A percentile compares a stretch with the other conserved stretches of the same genome.
Conservation (phyloP, 2,329 filamentous ascomycete species). For the Mycosphaerella arachidis region DNA sequence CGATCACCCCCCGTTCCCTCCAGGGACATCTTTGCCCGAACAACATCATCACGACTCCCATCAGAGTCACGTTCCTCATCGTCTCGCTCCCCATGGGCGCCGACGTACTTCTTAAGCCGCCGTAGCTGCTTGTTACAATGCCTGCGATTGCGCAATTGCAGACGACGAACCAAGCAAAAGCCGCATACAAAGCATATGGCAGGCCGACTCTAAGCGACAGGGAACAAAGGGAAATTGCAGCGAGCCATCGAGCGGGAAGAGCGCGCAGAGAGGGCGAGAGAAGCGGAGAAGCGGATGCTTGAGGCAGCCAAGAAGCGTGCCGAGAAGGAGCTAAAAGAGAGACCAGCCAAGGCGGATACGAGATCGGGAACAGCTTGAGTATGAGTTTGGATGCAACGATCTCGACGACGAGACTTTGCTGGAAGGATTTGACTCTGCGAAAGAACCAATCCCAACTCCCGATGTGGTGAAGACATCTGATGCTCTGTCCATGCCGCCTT, state of each 20-base stretch:
- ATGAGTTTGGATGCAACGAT: conserved; percentile 26
- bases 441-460: background rate
- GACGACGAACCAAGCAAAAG: conserved; percentile 36
- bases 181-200: conserved; percentile 33
- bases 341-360: conserved; percentile 14
- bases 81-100: background rate
- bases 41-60: background rate
- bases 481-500: background rate
- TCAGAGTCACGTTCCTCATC: background rate
- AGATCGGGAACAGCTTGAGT: conserved; percentile 26
- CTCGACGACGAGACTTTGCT: conserved; percentile 33
- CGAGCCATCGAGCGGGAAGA: conserved; percentile 33
- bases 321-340: conserved; percentile 24
- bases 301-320: conserved; percentile 29
- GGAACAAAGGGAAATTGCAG: conserved; percentile 32
- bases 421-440: conserved; percentile 14
- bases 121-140: conserved; percentile 9
- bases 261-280: conserved; percentile 31
- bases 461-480: background rate
- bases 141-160: conserved; percentile 22
- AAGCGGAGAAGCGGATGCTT: conserved; percentile 30
- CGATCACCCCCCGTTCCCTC: background rate
- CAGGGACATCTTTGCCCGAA: background rate
- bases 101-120: background rate
- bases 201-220: conserved; percentile 28